Evolutionary conservation across 805 yeast species (phyloP), one percentile per base, ranked within the genome.

Genomic region (Tetrapisispora arboricola): DNA sequence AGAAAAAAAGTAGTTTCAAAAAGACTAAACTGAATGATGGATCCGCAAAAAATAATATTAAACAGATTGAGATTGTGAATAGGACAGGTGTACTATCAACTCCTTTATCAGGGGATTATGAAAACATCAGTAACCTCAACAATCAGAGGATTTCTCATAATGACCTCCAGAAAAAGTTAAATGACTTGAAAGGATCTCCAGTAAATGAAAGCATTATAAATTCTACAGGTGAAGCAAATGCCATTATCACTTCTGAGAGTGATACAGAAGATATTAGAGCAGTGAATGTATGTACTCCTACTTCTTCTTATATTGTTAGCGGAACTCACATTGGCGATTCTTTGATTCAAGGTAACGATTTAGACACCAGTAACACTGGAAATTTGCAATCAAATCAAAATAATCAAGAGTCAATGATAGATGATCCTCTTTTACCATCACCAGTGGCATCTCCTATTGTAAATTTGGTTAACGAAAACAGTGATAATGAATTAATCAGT

Each of bases 361-460:
- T 20, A 21, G 42, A 31, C 22, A 17, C 45, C 27, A 26, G 30
- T 18, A 20, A 18, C 32, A 32, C 29, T 34, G 9, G 44, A 40
- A 37, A 26, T 38, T 15, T 43, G 33, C 19, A 40, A 9, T 21
- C 39, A 6, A 26, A 36, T 18, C 22, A 26, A 4, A 27, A 20
- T 25, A 34, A 21, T 20, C 37, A 31, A 27, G 44, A 43, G 12
- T 16, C 21, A 18, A 36, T 40, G 11, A 39, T 36, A 22, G 61
- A 55, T 28, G 62, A 51, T 22, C 52, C 54, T 13, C 43, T 51
- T 33, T 61, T 58, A 15, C 45, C 59, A 26, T 58, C 63, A 5
- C 64, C 64, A 8, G 44, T 58, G 10, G 63, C 64, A 4, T 58
- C 63, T 3, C 61, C 64, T 8, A 20, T 26, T 6, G 32, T 38